Base-by-base conservation (phyloP, 257 asterid species). In the Linaria vulgaris region DNA sequence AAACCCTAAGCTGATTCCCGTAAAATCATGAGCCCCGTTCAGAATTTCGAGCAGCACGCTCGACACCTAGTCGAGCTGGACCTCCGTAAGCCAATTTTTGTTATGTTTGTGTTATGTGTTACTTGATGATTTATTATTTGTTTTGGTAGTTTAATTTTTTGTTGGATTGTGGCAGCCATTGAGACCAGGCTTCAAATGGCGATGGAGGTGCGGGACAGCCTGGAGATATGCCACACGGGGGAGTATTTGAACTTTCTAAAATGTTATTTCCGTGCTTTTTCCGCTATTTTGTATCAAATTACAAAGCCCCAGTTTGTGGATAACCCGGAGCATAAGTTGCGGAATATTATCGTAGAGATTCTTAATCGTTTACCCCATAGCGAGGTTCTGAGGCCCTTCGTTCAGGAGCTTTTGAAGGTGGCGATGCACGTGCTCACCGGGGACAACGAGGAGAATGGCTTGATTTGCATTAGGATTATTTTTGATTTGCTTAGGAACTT, bases 151-250 rank as follows among this genome's bases (percentile, higher is more conserved):
- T 17, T 11, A 24, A 13, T 38, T 53, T 31, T 49, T 48, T 47
- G 56, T 41, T 45, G 64, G 64, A 38, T 49, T 21, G 38, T 69
- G 64, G 67, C 91, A 94, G 99, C 90, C 60, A 94, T 90, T 65
- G 87, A 84, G 72, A 50, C 84, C 61, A 83, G 97, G 83, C 75
- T 94, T 57, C 99, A 84, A 79, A 85, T 94, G 96, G 99, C 88
- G 5, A 81, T 84, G 94, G 99, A 94, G 88, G 97, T 94, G 2
- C 85, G 95, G 85, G 99, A 94, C 69, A 94, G 99, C 72, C 80
- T 94, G 78, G 99, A 94, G 82, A 94, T 94, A 71, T 90, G 97
- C 69, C 99, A 94, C 78, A 90, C 99, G 4, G 99, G 97, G 82
- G 99, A 94, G 86, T 94, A 94, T 74, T 80, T 94, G 67, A 90